phyloP scores from a whole-genome alignment of 2,329 filamentous ascomycete species.

The Epichloe typhina region DNA sequence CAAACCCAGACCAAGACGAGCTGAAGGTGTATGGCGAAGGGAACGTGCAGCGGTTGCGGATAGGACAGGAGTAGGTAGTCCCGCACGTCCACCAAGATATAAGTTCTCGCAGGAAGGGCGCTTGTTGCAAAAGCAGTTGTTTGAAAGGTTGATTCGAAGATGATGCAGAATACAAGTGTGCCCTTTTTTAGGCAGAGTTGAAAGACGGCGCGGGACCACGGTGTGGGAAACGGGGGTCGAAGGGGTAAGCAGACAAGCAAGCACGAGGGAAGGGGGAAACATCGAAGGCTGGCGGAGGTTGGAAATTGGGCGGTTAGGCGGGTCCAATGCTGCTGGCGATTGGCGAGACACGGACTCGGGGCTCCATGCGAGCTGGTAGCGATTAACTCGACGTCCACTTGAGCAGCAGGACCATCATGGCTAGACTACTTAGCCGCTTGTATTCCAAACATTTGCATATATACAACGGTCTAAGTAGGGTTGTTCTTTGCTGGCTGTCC shows the following conservation, averaged over 20 bases:
- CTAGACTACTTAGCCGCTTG: too few species aligned
- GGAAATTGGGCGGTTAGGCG: background rate
- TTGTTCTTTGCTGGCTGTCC: too few species aligned
- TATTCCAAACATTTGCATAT: too few species aligned
- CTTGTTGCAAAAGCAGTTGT: background rate
- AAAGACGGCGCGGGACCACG: conserved; percentile 1
- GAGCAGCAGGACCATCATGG: too few species aligned
- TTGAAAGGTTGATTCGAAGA: background rate
- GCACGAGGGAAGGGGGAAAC: background rate
- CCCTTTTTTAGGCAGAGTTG: background rate
- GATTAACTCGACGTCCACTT: too few species aligned
- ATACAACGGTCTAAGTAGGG: too few species aligned
- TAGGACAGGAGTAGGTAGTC: background rate
- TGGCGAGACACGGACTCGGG: background rate
- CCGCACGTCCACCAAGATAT: background rate
- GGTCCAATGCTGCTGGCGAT: background rate
- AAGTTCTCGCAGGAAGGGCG: background rate
- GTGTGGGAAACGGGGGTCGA: background rate
- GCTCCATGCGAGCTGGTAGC: background rate
- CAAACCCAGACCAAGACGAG: background rate
- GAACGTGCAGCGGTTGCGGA: conserved; percentile 2
- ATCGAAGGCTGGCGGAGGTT: conserved; percentile 2
- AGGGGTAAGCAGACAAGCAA: background rate
- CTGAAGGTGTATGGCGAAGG: conserved; percentile 3
- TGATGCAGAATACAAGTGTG: background rate